phyloP scores from a whole-genome alignment of 176 grass and related monocot species.

The Zoysia pacifica region DNA sequence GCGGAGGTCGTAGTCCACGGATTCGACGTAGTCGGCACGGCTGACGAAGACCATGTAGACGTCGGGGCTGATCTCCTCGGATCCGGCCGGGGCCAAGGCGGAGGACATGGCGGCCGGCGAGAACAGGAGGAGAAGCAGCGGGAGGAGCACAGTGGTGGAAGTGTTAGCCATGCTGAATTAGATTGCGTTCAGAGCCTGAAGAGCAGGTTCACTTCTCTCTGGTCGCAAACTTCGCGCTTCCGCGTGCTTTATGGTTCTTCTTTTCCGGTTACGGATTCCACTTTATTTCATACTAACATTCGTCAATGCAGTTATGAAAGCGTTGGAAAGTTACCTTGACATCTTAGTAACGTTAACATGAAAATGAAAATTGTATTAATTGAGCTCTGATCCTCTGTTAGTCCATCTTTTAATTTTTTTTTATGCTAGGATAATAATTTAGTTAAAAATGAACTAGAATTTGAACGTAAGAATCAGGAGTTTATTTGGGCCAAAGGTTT shows the following conservation, averaged over 20 bases:
- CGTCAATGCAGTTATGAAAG: background rate
- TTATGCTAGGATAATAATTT: no score
- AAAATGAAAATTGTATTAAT: background rate
- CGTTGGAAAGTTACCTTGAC: background rate
- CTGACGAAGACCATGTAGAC: slow-evolving; percentile 48
- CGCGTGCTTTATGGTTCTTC: background rate
- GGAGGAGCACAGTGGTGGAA: background rate
- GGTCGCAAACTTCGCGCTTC: background rate
- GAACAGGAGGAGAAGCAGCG: slow-evolving; percentile 9
- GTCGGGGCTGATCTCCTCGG: background rate
- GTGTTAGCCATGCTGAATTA: slow-evolving; percentile 21
- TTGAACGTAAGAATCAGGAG: no score
- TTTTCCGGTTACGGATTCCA: slow-evolving; percentile 1
- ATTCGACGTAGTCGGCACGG: slow-evolving; percentile 46
- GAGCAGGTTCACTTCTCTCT: background rate
- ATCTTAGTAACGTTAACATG: background rate
- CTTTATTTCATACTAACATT: background rate
- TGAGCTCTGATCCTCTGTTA: background rate
- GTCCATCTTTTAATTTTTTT: no score
- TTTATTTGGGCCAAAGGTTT: background rate
- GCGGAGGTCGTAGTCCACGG: slow-evolving; percentile 34
- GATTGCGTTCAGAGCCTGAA: background rate
- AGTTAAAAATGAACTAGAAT: no score
- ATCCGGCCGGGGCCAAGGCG: slow-evolving; percentile 1
- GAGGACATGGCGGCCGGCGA: slow-evolving; percentile 10